These are phyloP conservation scores for Pleurotus tuoliensis DNA, from an alignment of 768 basidiomycete species.

Conservation along the genomic window DNA sequence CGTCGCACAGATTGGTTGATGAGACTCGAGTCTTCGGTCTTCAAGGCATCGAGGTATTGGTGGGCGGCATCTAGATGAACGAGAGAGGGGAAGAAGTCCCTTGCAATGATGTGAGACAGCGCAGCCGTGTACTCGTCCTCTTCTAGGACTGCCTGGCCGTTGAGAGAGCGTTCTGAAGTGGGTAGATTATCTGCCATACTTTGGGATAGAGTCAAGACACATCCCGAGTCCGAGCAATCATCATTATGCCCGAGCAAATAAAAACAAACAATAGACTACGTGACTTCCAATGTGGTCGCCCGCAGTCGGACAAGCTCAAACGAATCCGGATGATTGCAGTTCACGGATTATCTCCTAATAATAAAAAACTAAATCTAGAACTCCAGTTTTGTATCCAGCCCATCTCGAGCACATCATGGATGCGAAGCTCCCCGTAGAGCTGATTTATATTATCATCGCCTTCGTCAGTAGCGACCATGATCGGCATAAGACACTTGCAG, in stretches of 20 bases:
- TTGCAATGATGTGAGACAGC: constrained; percentile 87
- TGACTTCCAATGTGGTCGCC: too few relatives aligned
- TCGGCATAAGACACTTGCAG: too few relatives aligned
- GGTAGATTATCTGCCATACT: constrained; percentile 13
- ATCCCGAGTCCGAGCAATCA: not conserved
- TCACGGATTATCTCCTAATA: too few relatives aligned
- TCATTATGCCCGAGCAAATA: not conserved
- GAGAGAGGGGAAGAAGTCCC: constrained; percentile 97
- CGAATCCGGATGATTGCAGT: too few relatives aligned
- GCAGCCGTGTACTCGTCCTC: constrained; percentile 96
- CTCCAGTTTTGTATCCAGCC: too few relatives aligned
- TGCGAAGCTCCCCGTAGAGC: too few relatives aligned
- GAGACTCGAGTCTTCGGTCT: constrained; percentile 70
- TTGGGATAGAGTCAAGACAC: not conserved
- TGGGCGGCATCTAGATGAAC: constrained; percentile 88
- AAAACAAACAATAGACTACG: too few relatives aligned
- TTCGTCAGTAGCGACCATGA: too few relatives aligned
- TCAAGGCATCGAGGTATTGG: constrained; percentile 76
- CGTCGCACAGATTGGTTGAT: constrained; percentile 73
- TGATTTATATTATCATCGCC: too few relatives aligned
- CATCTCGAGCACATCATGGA: too few relatives aligned
- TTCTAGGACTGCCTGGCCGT: constrained; percentile 68
- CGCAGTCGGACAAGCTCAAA: too few relatives aligned
- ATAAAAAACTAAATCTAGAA: too few relatives aligned
- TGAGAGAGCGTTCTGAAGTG: constrained; percentile 53